Conservation (phyloP, 306 rosid species). For the Ceratonia siliqua region DNA sequence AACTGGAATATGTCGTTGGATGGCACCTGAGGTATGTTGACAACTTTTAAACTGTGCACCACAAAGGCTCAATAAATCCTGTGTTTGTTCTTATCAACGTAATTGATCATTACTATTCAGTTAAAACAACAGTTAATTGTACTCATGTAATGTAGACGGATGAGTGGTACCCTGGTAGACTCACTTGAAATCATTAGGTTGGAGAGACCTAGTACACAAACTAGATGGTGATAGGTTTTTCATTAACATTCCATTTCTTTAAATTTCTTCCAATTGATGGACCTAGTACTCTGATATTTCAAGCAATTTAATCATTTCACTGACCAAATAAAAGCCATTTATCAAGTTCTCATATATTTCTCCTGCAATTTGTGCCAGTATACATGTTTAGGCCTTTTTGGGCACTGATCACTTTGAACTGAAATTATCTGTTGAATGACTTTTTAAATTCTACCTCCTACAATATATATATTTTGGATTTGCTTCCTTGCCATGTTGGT, state of each 20-base stretch:
- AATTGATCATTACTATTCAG: background rate
- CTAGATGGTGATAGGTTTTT: background rate
- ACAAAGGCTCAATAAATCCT: background rate
- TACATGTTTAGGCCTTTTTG: background rate
- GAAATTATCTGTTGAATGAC: background rate
- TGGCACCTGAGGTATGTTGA: slow-evolving; percentile 75
- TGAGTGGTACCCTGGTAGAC: background rate
- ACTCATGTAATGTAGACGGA: slow-evolving; percentile 6
- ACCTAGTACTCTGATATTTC: background rate
- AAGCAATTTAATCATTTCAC: background rate
- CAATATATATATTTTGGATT: background rate
- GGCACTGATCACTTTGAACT: background rate
- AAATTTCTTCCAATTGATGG: background rate
- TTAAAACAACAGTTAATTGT: background rate
- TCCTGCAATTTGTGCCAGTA: background rate
- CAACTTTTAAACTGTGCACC: background rate
- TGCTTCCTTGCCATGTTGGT: background rate
- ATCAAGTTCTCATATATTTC: background rate
- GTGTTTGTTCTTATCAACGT: background rate
- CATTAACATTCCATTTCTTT: background rate
- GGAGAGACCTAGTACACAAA: background rate
- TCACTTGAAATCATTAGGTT: background rate
- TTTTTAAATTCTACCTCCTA: background rate
- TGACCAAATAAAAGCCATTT: background rate
- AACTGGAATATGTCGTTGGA: slow-evolving; percentile 90